A percentile compares a stretch with the other conserved stretches of the same genome.
Conservation (phyloP, 2,329 filamentous ascomycete genomes). For the Scytalidium sp. region DNA sequence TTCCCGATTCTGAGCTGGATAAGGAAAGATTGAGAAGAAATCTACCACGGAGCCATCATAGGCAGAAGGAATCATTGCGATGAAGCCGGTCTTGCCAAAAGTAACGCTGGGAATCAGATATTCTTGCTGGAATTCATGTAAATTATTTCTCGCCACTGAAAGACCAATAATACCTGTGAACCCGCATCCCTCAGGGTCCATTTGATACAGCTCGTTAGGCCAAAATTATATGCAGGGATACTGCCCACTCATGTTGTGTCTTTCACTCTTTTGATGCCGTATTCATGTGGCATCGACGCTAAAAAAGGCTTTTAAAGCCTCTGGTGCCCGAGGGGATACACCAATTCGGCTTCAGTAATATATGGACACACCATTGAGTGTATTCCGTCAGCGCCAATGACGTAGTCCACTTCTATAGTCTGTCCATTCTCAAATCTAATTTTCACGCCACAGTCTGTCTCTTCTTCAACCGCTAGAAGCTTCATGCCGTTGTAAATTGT, state of each 20-base stretch:
- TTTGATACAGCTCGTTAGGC: too few species aligned
- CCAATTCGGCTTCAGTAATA: slow-evolving; percentile 42
- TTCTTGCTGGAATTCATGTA: neutral
- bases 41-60: neutral
- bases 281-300: too few species aligned
- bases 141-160: neutral
- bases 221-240: too few species aligned
- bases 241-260: too few species aligned
- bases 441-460: slow-evolving; percentile 34
- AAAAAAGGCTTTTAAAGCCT: too few species aligned
- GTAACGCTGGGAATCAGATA: neutral
- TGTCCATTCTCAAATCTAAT: slow-evolving; percentile 45
- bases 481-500: slow-evolving; percentile 43
- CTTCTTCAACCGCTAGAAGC: slow-evolving; percentile 37
- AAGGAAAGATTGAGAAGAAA: neutral
- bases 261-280: too few species aligned
- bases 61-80: neutral
- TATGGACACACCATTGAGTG: slow-evolving; percentile 50
- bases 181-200: too few species aligned
- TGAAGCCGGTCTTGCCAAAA: neutral
- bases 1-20: neutral
- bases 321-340: too few species aligned
- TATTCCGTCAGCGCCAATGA: slow-evolving; percentile 56
- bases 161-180: slow-evolving; percentile 24
- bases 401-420: slow-evolving; percentile 32